A percentile compares a stretch with the other conserved stretches of the same genome.
Conservation (phyloP, 768 basidiomycete species). For the Mycena metata region DNA sequence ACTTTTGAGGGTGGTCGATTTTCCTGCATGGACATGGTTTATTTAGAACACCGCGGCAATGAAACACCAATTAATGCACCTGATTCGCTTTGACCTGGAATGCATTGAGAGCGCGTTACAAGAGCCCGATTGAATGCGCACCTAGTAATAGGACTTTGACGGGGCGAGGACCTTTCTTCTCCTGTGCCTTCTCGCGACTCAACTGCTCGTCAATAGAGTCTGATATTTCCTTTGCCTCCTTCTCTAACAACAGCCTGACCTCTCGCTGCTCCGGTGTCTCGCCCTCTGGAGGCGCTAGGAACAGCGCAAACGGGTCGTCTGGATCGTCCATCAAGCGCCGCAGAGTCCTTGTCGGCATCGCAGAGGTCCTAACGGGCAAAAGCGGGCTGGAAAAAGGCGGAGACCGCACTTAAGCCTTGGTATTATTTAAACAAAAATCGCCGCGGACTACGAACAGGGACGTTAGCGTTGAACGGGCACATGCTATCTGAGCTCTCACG, state of each 20-base stretch:
- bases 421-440: constrained; percentile 21
- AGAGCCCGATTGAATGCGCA: constrained; percentile 45
- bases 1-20: constrained; percentile 88
- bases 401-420: constrained; percentile 28
- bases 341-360: constrained; percentile 33
- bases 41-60: constrained; percentile 16
- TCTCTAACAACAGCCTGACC: constrained; percentile 61
- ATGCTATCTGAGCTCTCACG: constrained; percentile 30
- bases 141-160: constrained; percentile 75
- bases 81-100: constrained; percentile 82
- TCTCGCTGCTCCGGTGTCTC: constrained; percentile 64
- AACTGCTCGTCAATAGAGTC: constrained; percentile 77
- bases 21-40: constrained; percentile 60
- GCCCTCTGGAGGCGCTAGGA: constrained; percentile 64
- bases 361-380: neutral
- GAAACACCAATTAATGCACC: constrained; percentile 54
- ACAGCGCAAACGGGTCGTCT: constrained; percentile 62
- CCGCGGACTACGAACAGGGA: constrained; percentile 23
- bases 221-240: constrained; percentile 66
- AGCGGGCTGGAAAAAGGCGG: constrained; percentile 10
- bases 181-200: constrained; percentile 61
- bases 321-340: constrained; percentile 40
- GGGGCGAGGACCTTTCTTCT: constrained; percentile 61
- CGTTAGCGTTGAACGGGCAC: constrained; percentile 20
- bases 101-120: neutral